Evolutionary conservation across 441 rosid genomes (phyloP).

Genomic region (Pelargonium australe): DNA sequence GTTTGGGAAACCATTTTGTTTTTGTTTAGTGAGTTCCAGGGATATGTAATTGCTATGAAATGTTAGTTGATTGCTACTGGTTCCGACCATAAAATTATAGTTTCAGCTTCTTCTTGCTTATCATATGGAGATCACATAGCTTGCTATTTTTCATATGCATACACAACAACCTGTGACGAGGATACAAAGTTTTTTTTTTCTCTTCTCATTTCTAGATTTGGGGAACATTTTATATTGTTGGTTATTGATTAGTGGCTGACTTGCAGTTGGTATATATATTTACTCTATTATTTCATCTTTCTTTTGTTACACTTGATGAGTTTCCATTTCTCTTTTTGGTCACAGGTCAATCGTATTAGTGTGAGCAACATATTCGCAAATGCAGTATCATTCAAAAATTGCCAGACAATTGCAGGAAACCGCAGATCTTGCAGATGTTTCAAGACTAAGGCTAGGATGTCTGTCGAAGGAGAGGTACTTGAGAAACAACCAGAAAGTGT

Average conservation of each 20-base stretch:
- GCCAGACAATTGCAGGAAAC: constrained; percentile 23
- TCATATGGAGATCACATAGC: too few relatives aligned
- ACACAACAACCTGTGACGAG: neutral
- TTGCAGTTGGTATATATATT: neutral
- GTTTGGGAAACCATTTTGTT: neutral
- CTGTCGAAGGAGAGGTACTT: constrained; percentile 42
- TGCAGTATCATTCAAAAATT: constrained; percentile 20
- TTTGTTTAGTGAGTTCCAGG: neutral
- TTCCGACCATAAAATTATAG: too few relatives aligned
- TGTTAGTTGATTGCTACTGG: too few relatives aligned
- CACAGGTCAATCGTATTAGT: constrained; percentile 34
- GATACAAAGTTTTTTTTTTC: neutral
- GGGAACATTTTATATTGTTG: neutral
- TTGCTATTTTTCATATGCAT: neutral
- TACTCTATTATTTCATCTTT: neutral
- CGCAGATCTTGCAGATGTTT: constrained; percentile 26
- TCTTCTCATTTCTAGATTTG: neutral
- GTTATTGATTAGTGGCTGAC: constrained; percentile 3
- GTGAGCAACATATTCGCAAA: constrained; percentile 22
- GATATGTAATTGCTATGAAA: too few relatives aligned
- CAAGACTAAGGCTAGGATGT: constrained; percentile 38
- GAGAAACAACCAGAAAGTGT: constrained; percentile 43
- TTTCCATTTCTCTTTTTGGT: constrained; percentile 11
- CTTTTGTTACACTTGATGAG: neutral
- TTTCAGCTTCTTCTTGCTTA: neutral